These are phyloP conservation scores for Onygenales sp. DNA, from an alignment of 2,329 filamentous ascomycete species.

Conservation along the genomic window DNA sequence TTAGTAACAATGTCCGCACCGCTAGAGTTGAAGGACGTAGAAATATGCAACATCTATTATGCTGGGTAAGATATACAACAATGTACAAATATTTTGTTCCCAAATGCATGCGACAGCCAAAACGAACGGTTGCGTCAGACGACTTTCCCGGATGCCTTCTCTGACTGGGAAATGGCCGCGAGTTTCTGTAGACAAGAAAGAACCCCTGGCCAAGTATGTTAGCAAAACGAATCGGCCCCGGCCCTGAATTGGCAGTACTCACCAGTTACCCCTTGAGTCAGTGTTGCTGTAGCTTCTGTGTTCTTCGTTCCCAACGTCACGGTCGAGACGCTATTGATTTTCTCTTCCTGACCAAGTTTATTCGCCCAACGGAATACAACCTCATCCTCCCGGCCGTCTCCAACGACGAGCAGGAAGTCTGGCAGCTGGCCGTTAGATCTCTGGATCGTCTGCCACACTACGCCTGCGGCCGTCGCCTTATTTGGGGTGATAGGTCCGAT, in stretches of 20 bases:
- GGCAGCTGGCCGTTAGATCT: conserved; percentile 39
- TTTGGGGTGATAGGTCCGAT: conserved; percentile 82
- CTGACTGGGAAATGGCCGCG: conserved; percentile 22
- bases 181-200: conserved; percentile 46
- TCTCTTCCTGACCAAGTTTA: conserved; percentile 50
- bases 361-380: conserved; percentile 94
- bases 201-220: conserved; percentile 29
- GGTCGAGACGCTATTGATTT: conserved; percentile 63
- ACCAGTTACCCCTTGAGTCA: conserved; percentile 90
- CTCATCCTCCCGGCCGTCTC: conserved; percentile 88
- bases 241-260: conserved; percentile 28
- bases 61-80: no score
- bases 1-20: no score
- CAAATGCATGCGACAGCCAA: no score
- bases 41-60: no score
- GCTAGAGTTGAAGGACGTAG: no score
- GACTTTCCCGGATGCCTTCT: not conserved
- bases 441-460: conserved; percentile 59
- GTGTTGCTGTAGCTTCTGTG: conserved; percentile 74
- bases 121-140: no score
- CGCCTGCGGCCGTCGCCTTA: conserved; percentile 72
- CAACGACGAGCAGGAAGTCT: conserved; percentile 82
- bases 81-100: no score
- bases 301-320: conserved; percentile 81
- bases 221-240: not conserved